Percentiles rank a stretch among this genome's conserved stretches.
phyloP scores from a whole-genome alignment of 768 basidiomycete genomes.

The Multifurca ochricompacta region DNA sequence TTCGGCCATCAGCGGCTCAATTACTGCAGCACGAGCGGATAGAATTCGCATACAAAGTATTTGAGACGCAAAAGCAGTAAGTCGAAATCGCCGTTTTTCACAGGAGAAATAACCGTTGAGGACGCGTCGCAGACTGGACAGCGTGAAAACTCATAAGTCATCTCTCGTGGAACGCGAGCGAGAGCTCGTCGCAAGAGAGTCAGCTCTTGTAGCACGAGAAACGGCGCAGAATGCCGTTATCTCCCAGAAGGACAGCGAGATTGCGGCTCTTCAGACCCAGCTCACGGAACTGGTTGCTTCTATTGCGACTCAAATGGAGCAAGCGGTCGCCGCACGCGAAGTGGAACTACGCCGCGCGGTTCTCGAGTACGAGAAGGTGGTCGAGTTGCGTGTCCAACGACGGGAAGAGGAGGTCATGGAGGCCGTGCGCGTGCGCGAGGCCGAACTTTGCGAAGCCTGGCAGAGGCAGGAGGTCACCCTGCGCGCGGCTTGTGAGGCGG shows the following conservation, averaged over 20 bases:
- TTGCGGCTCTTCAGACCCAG: constrained; percentile 36
- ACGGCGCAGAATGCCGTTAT: constrained; percentile 39
- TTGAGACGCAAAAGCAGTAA: constrained; percentile 75
- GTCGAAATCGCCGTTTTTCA: constrained; percentile 18
- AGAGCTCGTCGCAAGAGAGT: constrained; percentile 53
- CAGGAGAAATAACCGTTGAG: not conserved
- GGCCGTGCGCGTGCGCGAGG: constrained; percentile 56
- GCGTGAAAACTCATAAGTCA: constrained; percentile 57
- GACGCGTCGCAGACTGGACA: constrained; percentile 41
- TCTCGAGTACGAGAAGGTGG: constrained; percentile 61
- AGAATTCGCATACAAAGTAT: constrained; percentile 59
- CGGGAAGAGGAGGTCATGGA: constrained; percentile 68
- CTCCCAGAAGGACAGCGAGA: constrained; percentile 53
- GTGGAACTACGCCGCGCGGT: constrained; percentile 61
- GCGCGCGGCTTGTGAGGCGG: constrained; percentile 41
- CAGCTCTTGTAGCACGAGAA: constrained; percentile 48
- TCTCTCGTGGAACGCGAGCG: constrained; percentile 52
- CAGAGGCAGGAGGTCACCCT: constrained; percentile 42
- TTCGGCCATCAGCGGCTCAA: constrained; percentile 77
- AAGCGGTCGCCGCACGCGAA: constrained; percentile 55
- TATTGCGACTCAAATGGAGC: constrained; percentile 34
- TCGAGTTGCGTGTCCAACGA: constrained; percentile 52
- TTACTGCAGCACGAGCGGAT: constrained; percentile 75
- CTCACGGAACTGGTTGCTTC: constrained; percentile 22
- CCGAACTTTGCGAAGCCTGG: constrained; percentile 58